A percentile compares a stretch with the other conserved stretches of the same genome.
Conservation (phyloP, 768 basidiomycete genomes). For the Roridomyces roridus region DNA sequence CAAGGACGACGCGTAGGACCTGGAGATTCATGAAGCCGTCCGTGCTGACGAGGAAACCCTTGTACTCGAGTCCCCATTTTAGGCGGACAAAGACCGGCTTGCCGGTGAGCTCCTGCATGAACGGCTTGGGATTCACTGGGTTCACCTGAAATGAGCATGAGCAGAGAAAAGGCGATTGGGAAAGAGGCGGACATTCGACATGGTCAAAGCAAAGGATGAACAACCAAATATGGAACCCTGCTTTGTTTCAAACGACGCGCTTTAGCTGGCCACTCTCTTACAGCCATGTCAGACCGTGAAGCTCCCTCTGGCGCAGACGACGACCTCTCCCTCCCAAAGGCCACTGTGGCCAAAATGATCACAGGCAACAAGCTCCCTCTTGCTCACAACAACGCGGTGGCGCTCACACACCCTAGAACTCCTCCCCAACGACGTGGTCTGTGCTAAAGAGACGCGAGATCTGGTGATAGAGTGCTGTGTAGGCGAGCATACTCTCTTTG, state of each 20-base stretch:
- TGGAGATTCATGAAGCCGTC: conserved; percentile 99
- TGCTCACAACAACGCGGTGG: neutral
- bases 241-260: conserved; percentile 15
- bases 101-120: conserved; percentile 97
- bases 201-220: conserved; percentile 52
- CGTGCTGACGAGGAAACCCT: conserved; percentile 97
- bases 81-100: conserved; percentile 94
- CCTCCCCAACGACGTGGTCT: conserved; percentile 84
- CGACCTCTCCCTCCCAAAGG: conserved; percentile 94
- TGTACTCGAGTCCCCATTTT: conserved; percentile 99
- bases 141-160: conserved; percentile 58
- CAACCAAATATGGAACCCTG: conserved; percentile 26
- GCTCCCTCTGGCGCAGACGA: conserved; percentile 83
- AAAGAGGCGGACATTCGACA: conserved; percentile 63
- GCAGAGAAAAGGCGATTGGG: conserved; percentile 2
- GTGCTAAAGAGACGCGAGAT: conserved; percentile 96
- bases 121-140: conserved; percentile 98
- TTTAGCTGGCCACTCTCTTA: conserved; percentile 7
- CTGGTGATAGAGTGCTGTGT: conserved; percentile 98
- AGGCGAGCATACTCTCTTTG: conserved; percentile 68
- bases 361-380: conserved; percentile 57
- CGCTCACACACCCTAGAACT: conserved; percentile 64
- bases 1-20: conserved; percentile 45
- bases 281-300: conserved; percentile 92
- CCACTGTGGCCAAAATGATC: conserved; percentile 98